Evolutionary conservation across 257 asterid genomes (phyloP).

Genomic region (Coffea canephora): DNA sequence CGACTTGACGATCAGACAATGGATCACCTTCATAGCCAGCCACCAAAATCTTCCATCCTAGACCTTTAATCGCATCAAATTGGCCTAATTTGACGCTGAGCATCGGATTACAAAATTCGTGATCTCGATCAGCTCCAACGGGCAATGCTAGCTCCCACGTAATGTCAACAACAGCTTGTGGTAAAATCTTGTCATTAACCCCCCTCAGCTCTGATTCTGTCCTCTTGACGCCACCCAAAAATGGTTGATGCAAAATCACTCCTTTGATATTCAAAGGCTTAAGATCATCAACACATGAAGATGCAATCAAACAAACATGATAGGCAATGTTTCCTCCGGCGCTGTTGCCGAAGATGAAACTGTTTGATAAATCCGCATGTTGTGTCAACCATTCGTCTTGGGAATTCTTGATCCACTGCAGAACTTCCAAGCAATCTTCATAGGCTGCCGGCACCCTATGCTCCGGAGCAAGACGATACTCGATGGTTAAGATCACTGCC

Average conservation of each 20-base stretch:
- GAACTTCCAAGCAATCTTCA: conserved; percentile 41
- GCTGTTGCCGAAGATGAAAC: conserved; percentile 52
- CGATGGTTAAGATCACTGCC: background rate
- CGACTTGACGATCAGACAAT: background rate
- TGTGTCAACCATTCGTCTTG: conserved; percentile 42
- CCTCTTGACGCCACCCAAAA: conserved; percentile 49
- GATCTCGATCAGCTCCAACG: conserved; percentile 20
- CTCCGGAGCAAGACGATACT: conserved; percentile 58
- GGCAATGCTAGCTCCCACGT: conserved; percentile 50
- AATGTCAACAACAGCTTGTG: conserved; percentile 20
- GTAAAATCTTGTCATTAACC: conserved; percentile 21
- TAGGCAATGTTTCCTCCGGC: conserved; percentile 53
- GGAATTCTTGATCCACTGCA: conserved; percentile 34
- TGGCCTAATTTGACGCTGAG: background rate
- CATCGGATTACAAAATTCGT: background rate
- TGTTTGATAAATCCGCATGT: conserved; percentile 39
- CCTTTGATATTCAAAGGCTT: conserved; percentile 48
- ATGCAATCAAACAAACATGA: conserved; percentile 35
- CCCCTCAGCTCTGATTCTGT: conserved; percentile 40
- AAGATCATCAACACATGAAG: conserved; percentile 17
- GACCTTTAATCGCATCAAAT: background rate
- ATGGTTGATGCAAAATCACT: conserved; percentile 46
- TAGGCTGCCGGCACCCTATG: conserved; percentile 63
- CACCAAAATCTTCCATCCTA: conserved; percentile 6
- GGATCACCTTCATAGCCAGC: background rate